Base-by-base conservation (phyloP, 139 green algal species). In the Chlorella sp. region DNA sequence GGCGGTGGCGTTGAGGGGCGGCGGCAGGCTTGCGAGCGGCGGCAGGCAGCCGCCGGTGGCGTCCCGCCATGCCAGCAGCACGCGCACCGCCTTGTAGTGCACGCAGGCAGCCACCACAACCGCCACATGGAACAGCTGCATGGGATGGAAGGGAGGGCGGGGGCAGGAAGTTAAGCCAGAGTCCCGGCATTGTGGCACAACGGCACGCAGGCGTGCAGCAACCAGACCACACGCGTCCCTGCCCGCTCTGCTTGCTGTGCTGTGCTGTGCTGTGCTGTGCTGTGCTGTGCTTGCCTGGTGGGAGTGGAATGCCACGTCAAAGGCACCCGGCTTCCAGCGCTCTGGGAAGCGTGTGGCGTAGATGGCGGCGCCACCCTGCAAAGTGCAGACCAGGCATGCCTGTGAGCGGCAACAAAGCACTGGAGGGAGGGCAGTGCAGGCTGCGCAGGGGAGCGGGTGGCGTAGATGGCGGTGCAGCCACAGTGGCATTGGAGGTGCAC, bases 211-310 rank as follows among this genome's bases (percentile, higher is more conserved):
- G 1, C n/a, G n/a, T n/a, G n/a, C n/a, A n/a, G n/a, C n/a, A n/a
- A n/a, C n/a, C n/a, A n/a, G n/a, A n/a, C n/a, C n/a, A n/a, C n/a
- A n/a, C n/a, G n/a, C n/a, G n/a, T n/a, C n/a, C n/a, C n/a, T n/a
- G n/a, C n/a, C n/a, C n/a, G n/a, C n/a, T n/a, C n/a, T n/a, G n/a
- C n/a, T n/a, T n/a, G n/a, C n/a, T n/a, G n/a, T n/a, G n/a, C n/a
- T n/a, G n/a, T n/a, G n/a, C n/a, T n/a, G n/a, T n/a, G n/a, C n/a
- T n/a, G n/a, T n/a, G n/a, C n/a, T n/a, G n/a, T n/a, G n/a, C n/a
- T n/a, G n/a, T n/a, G n/a, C n/a, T n/a, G n/a, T n/a, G n/a, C 44
- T 30, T n/a, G 64, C 73, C 73, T 99, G 97, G 88, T 99, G 97
- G 73, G 91, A 96, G 89, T 98, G 91, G 36, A 95, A 91, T 5